Base-by-base conservation (phyloP, 108 stramenopile species). In the Fistulifera pelliculosa region DNA sequence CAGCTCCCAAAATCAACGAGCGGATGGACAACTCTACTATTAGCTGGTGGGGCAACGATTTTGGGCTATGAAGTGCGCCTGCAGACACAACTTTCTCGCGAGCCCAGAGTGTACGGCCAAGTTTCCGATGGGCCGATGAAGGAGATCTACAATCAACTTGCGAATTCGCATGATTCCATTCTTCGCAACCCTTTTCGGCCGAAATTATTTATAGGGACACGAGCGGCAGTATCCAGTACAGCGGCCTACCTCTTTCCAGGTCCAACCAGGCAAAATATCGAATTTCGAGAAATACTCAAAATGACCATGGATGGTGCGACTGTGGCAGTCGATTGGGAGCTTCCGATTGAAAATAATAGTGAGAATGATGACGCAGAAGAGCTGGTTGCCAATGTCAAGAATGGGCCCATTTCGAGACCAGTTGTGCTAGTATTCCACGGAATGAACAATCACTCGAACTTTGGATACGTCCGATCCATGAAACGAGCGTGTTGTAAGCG, bases 391-490 rank as follows among this genome's bases (percentile, higher is more conserved):
- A 12, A 11, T 42, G 14, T n/a, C 2, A 41, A 66, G 35, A 25
- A 60, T 12, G 56, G 72, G 14, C 69, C 69, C 18, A 35, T 35
- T 35, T 35, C 31, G 31, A 3, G 8, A 35, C 31, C 31, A 8
- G 62, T 91, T 44, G 68, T 91, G 6, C 64, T 92, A 16, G 69
- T 90, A 38, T 39, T 85, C 12, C 85, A 87, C 51, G 90, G 90
- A 7, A 83, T 92, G 62, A 92, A 92, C 62, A 92, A 92, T 47
- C 80, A 92, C 69, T 69, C 90, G 0, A 73, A 71, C 51, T 92
- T 87, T 65, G 90, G 86, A 47, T 92, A 92, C 66, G 81, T 92
- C 27, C 67, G 70, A 52, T 83, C 81, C 41, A 62, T 86, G 59
- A 80, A 77, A 70, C 75, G 76, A 21, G 69, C 81, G 19, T 80